These are phyloP conservation scores for Beauveria sp. DNA, from an alignment of 2,329 filamentous ascomycete genomes.

Conservation along the genomic window DNA sequence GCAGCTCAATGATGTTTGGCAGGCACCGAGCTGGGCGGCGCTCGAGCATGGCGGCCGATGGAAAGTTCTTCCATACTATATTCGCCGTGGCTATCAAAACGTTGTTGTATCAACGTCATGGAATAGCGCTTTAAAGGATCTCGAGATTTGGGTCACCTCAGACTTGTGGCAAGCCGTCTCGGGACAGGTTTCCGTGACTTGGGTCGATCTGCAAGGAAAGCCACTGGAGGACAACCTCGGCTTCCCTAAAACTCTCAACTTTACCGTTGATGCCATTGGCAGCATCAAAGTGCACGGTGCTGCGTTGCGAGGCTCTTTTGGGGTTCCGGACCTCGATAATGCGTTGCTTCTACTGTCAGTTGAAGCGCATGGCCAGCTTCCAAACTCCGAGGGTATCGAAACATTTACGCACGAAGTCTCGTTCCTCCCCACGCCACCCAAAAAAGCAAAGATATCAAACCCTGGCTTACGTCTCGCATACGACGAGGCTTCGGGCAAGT, in stretches of 20 bases:
- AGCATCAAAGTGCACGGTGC: conserved; percentile 5
- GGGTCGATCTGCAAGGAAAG: conserved; percentile 11
- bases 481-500: conserved; percentile 9
- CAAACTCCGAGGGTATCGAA: neutral
- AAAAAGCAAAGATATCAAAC: conserved; percentile 12
- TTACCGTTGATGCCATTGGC: conserved; percentile 12
- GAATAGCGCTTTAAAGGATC: conserved; percentile 24
- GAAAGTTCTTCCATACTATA: conserved; percentile 54
- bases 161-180: conserved; percentile 14
- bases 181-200: conserved; percentile 11
- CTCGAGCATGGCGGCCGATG: conserved; percentile 56
- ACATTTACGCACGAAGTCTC: conserved; percentile 12
- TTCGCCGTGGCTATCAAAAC: conserved; percentile 48
- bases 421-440: conserved; percentile 14
- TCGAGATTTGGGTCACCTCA: conserved; percentile 35
- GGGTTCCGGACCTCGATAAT: neutral
- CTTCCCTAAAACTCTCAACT: conserved; percentile 8
- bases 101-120: conserved; percentile 43
- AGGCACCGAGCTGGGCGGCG: conserved; percentile 55
- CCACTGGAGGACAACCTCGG: conserved; percentile 10
- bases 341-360: conserved; percentile 13
- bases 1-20: conserved; percentile 60
- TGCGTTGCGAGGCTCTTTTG: neutral
- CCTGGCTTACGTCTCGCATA: conserved; percentile 11
- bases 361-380: conserved; percentile 11